Conservation (phyloP, 805 yeast genomes). For the Blastobotrys parvus region DNA sequence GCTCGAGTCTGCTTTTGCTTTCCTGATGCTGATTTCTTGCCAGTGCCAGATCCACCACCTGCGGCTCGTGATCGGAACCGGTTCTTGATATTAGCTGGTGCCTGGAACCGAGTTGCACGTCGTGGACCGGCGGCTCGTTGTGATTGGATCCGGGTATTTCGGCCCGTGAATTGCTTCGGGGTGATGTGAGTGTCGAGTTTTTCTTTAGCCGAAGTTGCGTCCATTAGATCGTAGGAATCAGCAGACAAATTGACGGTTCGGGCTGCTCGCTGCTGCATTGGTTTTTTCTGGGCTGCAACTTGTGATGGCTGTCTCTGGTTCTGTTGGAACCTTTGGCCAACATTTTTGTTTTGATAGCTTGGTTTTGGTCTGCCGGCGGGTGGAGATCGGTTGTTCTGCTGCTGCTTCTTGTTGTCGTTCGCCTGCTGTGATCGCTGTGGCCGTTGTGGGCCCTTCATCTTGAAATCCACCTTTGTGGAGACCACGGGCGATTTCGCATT, state of each 20-base stretch:
- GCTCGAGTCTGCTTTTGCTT: too few species aligned
- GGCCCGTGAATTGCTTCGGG: neutral
- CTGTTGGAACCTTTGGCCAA: neutral
- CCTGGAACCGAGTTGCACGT: neutral
- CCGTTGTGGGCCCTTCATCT: too few species aligned
- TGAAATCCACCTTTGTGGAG: neutral
- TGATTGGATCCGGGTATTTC: neutral
- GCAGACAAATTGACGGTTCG: neutral
- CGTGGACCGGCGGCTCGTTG: neutral
- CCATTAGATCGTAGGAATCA: neutral
- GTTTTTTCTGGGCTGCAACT: neutral
- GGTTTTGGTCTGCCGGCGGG: neutral
- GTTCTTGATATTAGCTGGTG: too few species aligned
- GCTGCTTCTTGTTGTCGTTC: neutral
- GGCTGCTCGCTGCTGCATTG: neutral
- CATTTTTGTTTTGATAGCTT: neutral
- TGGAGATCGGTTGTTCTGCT: neutral
- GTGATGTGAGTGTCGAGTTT: neutral
- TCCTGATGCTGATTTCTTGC: too few species aligned
- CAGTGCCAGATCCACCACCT: too few species aligned
- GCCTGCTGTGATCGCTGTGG: neutral
- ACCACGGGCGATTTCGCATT: neutral
- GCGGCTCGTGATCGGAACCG: neutral
- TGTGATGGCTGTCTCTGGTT: neutral
- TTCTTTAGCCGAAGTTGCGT: neutral